Evolutionary conservation across 768 basidiomycete genomes (phyloP).

Genomic region (Cystobasidium onofrii): DNA sequence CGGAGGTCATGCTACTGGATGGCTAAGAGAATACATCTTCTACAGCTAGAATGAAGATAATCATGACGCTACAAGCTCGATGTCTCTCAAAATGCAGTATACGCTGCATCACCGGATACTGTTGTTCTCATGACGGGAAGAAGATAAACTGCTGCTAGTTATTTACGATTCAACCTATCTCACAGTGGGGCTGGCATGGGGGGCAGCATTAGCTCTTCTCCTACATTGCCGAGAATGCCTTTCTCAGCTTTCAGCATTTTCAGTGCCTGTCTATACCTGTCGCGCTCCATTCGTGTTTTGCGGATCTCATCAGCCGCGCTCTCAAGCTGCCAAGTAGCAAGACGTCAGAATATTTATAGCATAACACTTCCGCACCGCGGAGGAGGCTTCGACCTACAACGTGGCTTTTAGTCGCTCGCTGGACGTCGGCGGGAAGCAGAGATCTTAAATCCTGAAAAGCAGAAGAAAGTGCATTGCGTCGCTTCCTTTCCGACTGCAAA

Average conservation of each 20-base stretch:
- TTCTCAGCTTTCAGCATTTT: neutral
- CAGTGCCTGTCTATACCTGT: neutral
- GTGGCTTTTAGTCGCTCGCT: neutral
- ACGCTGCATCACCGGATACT: too few species aligned
- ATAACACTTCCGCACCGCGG: too few species aligned
- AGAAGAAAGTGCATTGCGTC: neutral
- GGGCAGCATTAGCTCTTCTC: neutral
- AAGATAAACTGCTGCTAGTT: too few species aligned
- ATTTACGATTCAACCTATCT: neutral
- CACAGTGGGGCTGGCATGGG: neutral
- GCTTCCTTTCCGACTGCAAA: constrained; percentile 8
- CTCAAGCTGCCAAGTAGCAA: neutral
- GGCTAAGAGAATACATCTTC: too few species aligned
- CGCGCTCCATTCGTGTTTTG: neutral
- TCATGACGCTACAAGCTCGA: too few species aligned
- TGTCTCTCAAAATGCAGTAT: too few species aligned
- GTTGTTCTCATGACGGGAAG: too few species aligned
- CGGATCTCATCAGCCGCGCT: constrained; percentile 4
- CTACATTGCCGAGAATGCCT: neutral
- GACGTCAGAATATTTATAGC: too few species aligned
- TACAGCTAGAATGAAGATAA: too few species aligned
- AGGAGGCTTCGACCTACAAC: neutral
- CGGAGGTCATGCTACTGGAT: too few species aligned
- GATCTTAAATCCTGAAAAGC: neutral
- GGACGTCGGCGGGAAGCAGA: constrained; percentile 3